Conservation (phyloP, 176 grass and related monocot species). For the Canna indica region DNA sequence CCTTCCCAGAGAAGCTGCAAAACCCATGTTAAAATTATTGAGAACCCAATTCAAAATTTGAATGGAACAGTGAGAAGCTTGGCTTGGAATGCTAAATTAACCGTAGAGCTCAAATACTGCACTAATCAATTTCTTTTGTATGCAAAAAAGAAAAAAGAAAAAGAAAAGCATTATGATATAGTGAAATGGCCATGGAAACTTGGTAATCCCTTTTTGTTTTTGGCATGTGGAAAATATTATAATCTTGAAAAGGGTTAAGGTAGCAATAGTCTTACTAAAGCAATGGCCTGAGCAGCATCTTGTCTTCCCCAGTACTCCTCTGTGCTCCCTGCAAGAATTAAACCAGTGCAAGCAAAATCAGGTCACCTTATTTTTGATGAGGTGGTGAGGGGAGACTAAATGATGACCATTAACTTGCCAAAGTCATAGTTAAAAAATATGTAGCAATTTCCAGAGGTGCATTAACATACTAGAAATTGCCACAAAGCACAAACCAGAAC, state of each 20-base stretch:
- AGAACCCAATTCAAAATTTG: not conserved
- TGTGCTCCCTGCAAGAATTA: slow-evolving; percentile 62
- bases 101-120: too few relatives aligned
- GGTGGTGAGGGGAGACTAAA: not conserved
- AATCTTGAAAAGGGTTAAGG: not conserved
- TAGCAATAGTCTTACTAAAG: slow-evolving; percentile 41
- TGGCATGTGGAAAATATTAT: too few relatives aligned
- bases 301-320: slow-evolving; percentile 79
- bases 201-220: not conserved
- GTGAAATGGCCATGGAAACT: not conserved
- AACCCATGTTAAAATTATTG: slow-evolving; percentile 3
- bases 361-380: not conserved
- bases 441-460: not conserved
- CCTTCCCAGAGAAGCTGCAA: slow-evolving; percentile 80
- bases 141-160: not conserved
- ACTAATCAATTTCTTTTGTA: not conserved
- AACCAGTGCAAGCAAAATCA: not conserved
- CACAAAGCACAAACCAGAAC: not conserved
- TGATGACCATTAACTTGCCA: not conserved
- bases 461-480: not conserved
- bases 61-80: not conserved
- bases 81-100: not conserved
- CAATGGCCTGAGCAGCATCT: slow-evolving; percentile 86
- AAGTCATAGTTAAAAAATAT: not conserved
- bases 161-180: not conserved